Percentiles rank a stretch among this genome's conserved stretches.
These are phyloP conservation scores for Excoecaria cochinchinensis DNA, from an alignment of 345 rosid genomes.

Conservation along the genomic window DNA sequence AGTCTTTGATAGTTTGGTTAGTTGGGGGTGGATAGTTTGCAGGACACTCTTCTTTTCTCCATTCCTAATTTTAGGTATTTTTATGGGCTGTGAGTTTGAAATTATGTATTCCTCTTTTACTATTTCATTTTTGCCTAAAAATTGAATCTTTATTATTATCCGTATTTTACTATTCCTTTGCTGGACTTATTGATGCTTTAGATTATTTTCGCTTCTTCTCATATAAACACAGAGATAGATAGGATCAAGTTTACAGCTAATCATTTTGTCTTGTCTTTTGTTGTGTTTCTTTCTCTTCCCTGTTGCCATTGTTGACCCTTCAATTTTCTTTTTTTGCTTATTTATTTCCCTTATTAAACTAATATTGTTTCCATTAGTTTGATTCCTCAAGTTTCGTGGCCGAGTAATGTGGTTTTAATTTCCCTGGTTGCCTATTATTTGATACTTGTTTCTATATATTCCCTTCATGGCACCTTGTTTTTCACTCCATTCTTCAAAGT, in stretches of 20 bases:
- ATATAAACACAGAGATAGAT: neutral
- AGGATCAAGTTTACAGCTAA: slow-evolving; percentile 21
- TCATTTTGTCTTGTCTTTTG: slow-evolving; percentile 16
- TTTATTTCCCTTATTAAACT: neutral
- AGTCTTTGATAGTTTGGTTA: too few species aligned
- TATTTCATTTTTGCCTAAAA: too few species aligned
- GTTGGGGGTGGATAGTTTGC: too few species aligned
- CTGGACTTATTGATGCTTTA: neutral
- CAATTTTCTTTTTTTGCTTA: slow-evolving; percentile 1
- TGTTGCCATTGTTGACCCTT: slow-evolving; percentile 31
- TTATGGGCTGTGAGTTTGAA: too few species aligned
- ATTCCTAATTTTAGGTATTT: too few species aligned
- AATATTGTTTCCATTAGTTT: neutral
- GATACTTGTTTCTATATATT: neutral
- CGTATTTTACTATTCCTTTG: neutral
- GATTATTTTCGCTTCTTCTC: neutral
- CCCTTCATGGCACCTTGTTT: neutral
- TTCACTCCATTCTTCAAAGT: neutral
- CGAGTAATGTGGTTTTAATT: neutral
- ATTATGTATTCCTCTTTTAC: too few species aligned
- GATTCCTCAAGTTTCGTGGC: slow-evolving; percentile 1
- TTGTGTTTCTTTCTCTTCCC: neutral
- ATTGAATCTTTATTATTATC: too few species aligned
- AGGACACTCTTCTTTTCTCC: too few species aligned
- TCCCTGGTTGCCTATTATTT: neutral